Base-by-base conservation (phyloP, 2,329 filamentous ascomycete genomes). In the Zymoseptoria passerinii region DNA sequence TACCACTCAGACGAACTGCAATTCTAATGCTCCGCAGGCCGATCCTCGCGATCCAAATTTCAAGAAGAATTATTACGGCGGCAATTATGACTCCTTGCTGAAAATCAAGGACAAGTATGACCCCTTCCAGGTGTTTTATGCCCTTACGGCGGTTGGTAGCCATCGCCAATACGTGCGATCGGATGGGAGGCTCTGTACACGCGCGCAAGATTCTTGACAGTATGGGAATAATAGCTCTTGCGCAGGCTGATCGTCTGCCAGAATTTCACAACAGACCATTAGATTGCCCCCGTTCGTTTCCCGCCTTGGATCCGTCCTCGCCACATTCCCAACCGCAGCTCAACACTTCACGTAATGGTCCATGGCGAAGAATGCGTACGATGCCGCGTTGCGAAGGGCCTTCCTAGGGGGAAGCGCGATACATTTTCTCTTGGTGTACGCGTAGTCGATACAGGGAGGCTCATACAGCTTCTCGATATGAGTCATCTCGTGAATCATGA, bases 51-150 rank as follows among this genome's bases (percentile, higher is more conserved):
- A 78, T 64, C 71, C 70, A 1, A 66, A 75, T 60, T 77, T 71
- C 65, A 67, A 76, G 65, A 53, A 71, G 28, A 70, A 70, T 1
- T 78, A 77, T 63, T 78, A 74, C 61, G 76, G 77, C 4, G 58
- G 55, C 3, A 78, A 76, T 59, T 78, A 77, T 53, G 61, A 60
- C 1, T 66, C 59, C 1, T 65, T 77, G 23, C 63, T 69, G 4
- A 8, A 60, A 7, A 66, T 78, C 28, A 78, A 78, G 70, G 61
- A 66, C 8, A 72, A 74, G 56, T 77, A 73, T 62, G 76, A 78
- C 60, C 75, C 75, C 7, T 4, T 70, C 0, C 67, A 70, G 48
- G 62, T 76, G 52, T 76, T 77, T 62, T 77, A 75, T 40, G 73
- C 70, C 2, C 59, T 70, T 16, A 75, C 72, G 60, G 73, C 69